Evolutionary conservation across 2,329 filamentous ascomycete species (phyloP).

Genomic region (Colletotrichum lini): DNA sequence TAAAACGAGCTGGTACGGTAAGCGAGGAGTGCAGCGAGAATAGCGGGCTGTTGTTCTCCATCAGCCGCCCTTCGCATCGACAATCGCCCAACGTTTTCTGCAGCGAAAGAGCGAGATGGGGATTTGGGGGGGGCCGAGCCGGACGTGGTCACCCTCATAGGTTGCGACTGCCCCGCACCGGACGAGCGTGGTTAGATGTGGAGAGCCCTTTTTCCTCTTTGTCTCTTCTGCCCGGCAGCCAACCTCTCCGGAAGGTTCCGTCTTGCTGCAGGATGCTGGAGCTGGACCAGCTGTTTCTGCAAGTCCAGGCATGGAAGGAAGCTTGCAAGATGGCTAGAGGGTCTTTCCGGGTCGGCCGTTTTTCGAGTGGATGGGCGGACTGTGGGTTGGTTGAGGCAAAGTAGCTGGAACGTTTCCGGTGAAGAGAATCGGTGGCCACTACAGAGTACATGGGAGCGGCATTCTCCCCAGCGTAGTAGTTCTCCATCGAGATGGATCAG

Average conservation of each 20-base stretch:
- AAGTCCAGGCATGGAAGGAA: not conserved
- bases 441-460: no score
- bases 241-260: constrained; percentile 42
- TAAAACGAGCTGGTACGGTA: no score
- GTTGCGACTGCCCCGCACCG: constrained; percentile 12
- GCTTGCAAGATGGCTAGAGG: not conserved
- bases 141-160: not conserved
- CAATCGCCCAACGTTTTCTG: constrained; percentile 1
- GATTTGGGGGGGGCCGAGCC: not conserved
- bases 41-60: not conserved
- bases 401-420: not conserved
- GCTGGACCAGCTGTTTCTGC: constrained; percentile 17
- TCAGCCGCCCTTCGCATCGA: not conserved
- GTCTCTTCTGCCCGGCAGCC: constrained; percentile 22
- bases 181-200: not conserved
- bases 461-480: not conserved
- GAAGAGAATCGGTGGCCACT: not conserved
- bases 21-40: not conserved
- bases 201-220: constrained; percentile 44
- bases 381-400: not conserved
- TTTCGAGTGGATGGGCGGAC: not conserved
- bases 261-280: constrained; percentile 7
- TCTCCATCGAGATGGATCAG: not conserved
- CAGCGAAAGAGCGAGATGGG: constrained; percentile 5
- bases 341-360: not conserved